These are phyloP conservation scores for Durotheca rogersii DNA, from an alignment of 495 filamentous ascomycete species.

Conservation along the genomic window DNA sequence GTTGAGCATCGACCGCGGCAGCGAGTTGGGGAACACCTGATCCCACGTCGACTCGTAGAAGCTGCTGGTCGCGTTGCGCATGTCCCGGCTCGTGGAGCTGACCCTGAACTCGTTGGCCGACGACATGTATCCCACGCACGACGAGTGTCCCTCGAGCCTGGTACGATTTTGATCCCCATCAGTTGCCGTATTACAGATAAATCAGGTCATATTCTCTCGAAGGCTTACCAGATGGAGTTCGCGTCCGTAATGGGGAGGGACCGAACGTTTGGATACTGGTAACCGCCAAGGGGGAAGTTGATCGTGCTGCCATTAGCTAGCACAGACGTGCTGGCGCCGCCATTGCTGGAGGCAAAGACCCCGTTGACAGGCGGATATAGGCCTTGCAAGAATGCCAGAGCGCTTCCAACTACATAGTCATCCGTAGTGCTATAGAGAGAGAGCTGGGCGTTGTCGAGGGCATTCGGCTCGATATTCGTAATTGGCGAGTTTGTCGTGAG, in stretches of 20 bases:
- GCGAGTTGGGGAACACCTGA: slow-evolving; percentile 32
- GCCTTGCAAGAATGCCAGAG: slow-evolving; percentile 46
- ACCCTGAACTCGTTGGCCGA: slow-evolving; percentile 29
- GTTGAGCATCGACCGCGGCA: slow-evolving; percentile 32
- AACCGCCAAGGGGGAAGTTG: slow-evolving; percentile 43
- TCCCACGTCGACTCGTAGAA: slow-evolving; percentile 40
- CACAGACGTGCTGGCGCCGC: slow-evolving; percentile 34
- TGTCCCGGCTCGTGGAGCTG: slow-evolving; percentile 19
- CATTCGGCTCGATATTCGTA: slow-evolving; percentile 34
- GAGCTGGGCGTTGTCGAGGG: slow-evolving; percentile 44
- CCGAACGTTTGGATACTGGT: slow-evolving; percentile 45
- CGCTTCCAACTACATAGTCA: slow-evolving; percentile 34
- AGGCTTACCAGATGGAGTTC: slow-evolving; percentile 40
- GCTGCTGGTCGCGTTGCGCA: slow-evolving; percentile 30
- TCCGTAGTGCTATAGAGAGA: slow-evolving; percentile 38
- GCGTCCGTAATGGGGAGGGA: slow-evolving; percentile 34
- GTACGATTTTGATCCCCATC: neutral
- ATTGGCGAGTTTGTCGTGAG: slow-evolving; percentile 35
- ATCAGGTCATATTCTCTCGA: no score
- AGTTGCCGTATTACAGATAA: no score
- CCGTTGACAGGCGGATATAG: slow-evolving; percentile 43
- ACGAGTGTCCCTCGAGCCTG: slow-evolving; percentile 38
- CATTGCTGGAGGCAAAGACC: slow-evolving; percentile 29
- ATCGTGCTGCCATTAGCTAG: slow-evolving; percentile 34
- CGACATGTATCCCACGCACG: slow-evolving; percentile 35